A percentile compares a stretch with the other conserved stretches of the same genome.
phyloP scores from a whole-genome alignment of 2,329 filamentous ascomycete genomes.

The Hypoxylon sp. region DNA sequence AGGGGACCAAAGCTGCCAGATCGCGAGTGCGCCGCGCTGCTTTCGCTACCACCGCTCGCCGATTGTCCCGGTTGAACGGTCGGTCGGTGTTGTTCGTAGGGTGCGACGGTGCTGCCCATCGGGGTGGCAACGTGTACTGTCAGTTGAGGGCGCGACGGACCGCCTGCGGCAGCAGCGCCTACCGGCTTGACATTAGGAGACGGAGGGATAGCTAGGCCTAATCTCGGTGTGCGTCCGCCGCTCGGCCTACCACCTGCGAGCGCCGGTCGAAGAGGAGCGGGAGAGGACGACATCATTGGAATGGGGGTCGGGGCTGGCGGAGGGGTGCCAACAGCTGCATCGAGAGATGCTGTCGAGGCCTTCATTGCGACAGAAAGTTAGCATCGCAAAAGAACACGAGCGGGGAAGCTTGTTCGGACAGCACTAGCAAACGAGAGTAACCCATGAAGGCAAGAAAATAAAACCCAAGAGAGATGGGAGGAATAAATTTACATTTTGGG shows the following conservation, averaged over 20 bases:
- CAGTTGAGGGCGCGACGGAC: constrained; percentile 70
- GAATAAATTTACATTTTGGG: constrained; percentile 50
- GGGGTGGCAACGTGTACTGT: constrained; percentile 88
- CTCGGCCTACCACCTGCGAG: constrained; percentile 76
- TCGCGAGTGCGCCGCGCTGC: constrained; percentile 81
- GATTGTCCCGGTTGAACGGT: constrained; percentile 71
- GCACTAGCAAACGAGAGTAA: background rate
- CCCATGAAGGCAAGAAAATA: background rate
- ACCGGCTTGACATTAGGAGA: constrained; percentile 86
- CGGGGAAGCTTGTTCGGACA: constrained; percentile 25
- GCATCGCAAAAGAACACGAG: constrained; percentile 45
- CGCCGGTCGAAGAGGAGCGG: constrained; percentile 84
- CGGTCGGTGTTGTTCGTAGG: constrained; percentile 73
- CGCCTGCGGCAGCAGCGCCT: constrained; percentile 62
- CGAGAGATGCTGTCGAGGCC: constrained; percentile 46
- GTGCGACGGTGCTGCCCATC: constrained; percentile 81
- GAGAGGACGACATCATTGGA: constrained; percentile 78
- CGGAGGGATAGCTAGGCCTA: constrained; percentile 90
- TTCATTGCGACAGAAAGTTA: constrained; percentile 46
- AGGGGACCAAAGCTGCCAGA: constrained; percentile 85
- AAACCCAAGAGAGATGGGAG: constrained; percentile 12
- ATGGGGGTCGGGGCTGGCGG: constrained; percentile 52
- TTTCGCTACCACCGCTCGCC: constrained; percentile 82
- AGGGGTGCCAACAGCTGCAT: constrained; percentile 43
- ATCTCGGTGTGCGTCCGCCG: constrained; percentile 76